Conservation (phyloP, 441 rosid genomes). For the Eruca vesicaria region DNA sequence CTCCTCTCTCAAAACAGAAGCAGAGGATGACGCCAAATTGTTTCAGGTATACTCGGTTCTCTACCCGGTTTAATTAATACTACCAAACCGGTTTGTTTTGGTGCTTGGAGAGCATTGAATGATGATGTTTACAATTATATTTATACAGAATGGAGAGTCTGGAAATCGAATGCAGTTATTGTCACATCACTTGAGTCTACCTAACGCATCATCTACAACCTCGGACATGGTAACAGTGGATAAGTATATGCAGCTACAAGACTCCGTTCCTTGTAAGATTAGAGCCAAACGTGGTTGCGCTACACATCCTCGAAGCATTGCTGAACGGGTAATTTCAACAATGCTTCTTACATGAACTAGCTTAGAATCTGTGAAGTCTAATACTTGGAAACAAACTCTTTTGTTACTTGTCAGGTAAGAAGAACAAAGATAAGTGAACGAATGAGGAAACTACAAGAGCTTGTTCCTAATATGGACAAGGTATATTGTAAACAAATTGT, state of each 20-base stretch:
- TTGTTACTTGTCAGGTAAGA: conserved; percentile 50
- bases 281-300: conserved; percentile 98
- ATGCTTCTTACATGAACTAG: neutral
- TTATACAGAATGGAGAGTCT: conserved; percentile 52
- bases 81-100: conserved; percentile 17
- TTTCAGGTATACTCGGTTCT: conserved; percentile 28
- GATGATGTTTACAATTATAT: neutral
- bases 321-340: conserved; percentile 69
- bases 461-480: conserved; percentile 94
- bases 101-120: neutral
- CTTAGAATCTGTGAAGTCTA: neutral
- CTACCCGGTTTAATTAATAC: neutral
- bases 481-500: conserved; percentile 19
- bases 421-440: conserved; percentile 83
- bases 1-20: conserved; percentile 33
- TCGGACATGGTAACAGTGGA: conserved; percentile 45
- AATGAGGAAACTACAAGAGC: conserved; percentile 85
- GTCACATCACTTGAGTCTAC: conserved; percentile 70
- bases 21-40: conserved; percentile 22
- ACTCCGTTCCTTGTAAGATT: conserved; percentile 84
- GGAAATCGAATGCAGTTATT: conserved; percentile 50
- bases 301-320: conserved; percentile 97
- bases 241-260: conserved; percentile 68
- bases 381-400: neutral
- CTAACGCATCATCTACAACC: conserved; percentile 59